These are phyloP conservation scores for Aspergillus sp. DNA, from an alignment of 2,329 filamentous ascomycete genomes.

Conservation along the genomic window DNA sequence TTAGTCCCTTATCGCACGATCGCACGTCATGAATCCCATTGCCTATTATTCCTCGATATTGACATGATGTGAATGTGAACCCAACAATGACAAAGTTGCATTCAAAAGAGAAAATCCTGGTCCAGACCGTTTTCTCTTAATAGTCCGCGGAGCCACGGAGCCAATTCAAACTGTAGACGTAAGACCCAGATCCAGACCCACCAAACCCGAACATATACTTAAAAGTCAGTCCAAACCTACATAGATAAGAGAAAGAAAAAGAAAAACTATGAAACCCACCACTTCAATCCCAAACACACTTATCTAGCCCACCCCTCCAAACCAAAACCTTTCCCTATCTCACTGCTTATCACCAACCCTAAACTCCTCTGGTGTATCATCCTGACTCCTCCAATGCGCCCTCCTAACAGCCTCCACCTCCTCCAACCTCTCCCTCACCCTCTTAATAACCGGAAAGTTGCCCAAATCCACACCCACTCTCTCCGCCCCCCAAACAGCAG, in stretches of 20 bases:
- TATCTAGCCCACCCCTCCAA: too few species aligned
- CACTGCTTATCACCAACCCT: slow-evolving; percentile 16
- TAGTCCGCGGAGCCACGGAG: not conserved
- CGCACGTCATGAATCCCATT: too few species aligned
- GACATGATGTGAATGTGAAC: not conserved
- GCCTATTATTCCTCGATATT: not conserved
- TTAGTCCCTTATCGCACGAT: too few species aligned
- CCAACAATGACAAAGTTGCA: too few species aligned
- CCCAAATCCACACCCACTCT: slow-evolving; percentile 56
- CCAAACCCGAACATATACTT: not conserved
- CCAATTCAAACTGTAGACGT: not conserved
- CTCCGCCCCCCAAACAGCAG: slow-evolving; percentile 60
- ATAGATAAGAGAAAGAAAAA: not conserved
- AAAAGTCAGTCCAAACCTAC: not conserved
- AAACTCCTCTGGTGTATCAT: slow-evolving; percentile 55
- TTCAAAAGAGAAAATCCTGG: not conserved
- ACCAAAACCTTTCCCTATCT: too few species aligned
- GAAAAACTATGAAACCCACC: not conserved
- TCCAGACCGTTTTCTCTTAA: not conserved
- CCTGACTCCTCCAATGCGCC: slow-evolving; percentile 58
- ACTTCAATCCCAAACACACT: not conserved
- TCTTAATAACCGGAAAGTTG: slow-evolving; percentile 50
- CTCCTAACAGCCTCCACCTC: slow-evolving; percentile 53
- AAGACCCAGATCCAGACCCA: not conserved
- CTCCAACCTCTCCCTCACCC: slow-evolving; percentile 51